phyloP scores from a whole-genome alignment of 495 filamentous ascomycete species.

The Penicillium longicatenatum region DNA sequence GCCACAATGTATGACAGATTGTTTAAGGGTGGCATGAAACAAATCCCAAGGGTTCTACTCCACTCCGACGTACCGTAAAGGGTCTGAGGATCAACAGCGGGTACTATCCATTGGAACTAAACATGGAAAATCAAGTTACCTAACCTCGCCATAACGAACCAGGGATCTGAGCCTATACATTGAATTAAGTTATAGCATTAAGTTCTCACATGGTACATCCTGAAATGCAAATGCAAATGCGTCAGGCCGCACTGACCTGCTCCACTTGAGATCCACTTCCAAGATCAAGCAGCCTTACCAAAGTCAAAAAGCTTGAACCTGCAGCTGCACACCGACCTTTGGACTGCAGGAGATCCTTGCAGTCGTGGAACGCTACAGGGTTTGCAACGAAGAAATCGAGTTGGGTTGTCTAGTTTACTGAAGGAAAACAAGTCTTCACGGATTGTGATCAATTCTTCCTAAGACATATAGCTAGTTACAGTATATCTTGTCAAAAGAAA shows the following conservation, averaged over 20 bases:
- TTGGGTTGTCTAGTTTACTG: not conserved
- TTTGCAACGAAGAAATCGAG: not conserved
- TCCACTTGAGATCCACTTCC: not conserved
- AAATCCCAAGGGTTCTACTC: no score
- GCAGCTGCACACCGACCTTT: not conserved
- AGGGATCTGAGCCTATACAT: not conserved
- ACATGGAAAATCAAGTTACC: not conserved
- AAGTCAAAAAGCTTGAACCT: not conserved
- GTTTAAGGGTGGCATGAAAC: no score
- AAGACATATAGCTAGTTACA: slow-evolving; percentile 26
- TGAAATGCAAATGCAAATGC: not conserved
- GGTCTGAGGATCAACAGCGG: no score
- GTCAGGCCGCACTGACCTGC: not conserved
- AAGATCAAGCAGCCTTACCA: not conserved
- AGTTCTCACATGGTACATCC: not conserved
- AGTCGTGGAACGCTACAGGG: not conserved
- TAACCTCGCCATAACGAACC: no score
- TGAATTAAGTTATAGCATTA: not conserved
- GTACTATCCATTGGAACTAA: no score
- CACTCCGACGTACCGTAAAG: no score
- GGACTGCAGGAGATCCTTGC: not conserved
- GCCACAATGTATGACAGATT: no score
- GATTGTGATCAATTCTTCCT: slow-evolving; percentile 28
- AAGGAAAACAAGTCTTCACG: slow-evolving; percentile 14
- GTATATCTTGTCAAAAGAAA: slow-evolving; percentile 21